Conservation (phyloP, 345 rosid genomes). For the Theobroma cacao region DNA sequence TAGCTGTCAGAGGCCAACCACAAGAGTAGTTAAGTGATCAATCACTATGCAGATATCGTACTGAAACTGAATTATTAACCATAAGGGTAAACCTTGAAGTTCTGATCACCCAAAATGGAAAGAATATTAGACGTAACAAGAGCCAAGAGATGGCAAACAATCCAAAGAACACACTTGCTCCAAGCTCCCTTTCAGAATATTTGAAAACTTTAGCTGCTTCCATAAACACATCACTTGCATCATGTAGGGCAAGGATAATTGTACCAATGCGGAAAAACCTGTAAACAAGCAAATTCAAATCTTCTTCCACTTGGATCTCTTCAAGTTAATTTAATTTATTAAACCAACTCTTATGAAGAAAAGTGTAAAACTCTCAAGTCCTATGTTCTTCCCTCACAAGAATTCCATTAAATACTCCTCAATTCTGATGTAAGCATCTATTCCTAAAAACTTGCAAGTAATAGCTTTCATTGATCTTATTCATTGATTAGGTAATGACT, state of each 20-base stretch:
- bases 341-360: neutral
- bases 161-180: constrained; percentile 92
- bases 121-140: constrained; percentile 75
- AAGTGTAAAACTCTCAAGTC: neutral
- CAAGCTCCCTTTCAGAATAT: constrained; percentile 77
- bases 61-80: constrained; percentile 13
- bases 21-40: constrained; percentile 17
- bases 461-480: neutral
- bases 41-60: neutral
- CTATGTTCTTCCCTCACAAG: constrained; percentile 1
- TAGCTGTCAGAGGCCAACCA: constrained; percentile 42
- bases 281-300: constrained; percentile 17
- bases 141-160: constrained; percentile 93
- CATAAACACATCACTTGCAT: constrained; percentile 85
- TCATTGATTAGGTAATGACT: neutral
- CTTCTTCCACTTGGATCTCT: constrained; percentile 7
- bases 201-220: constrained; percentile 94
- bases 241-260: constrained; percentile 83
- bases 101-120: constrained; percentile 88
- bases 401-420: neutral
- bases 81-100: constrained; percentile 57
- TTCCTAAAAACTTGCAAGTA: neutral
- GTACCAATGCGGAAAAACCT: constrained; percentile 87
- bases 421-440: neutral
- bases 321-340: neutral